Evolutionary conservation across 1,284 basidiomycete genomes (phyloP).

Genomic region (Chondrostereum purpureum): DNA sequence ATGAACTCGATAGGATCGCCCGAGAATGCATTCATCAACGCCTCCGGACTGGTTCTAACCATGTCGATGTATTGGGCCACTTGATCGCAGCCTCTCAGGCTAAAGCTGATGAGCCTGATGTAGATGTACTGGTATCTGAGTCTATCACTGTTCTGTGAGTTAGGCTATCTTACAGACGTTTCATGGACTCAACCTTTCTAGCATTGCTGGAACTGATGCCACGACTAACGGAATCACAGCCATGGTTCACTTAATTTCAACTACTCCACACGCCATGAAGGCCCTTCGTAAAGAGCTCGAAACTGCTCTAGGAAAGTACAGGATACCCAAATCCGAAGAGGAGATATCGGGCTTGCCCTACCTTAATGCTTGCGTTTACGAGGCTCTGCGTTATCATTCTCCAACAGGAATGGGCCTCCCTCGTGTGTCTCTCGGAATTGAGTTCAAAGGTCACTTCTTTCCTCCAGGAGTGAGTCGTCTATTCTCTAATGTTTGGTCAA

Average conservation of each 20-base stretch:
- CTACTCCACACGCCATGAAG: not conserved
- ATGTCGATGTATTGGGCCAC: conserved; percentile 16
- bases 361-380: not conserved
- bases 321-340: not conserved
- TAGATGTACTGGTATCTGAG: conserved; percentile 6
- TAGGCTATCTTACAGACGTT: not conserved
- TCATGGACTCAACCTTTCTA: not conserved
- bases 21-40: conserved; percentile 16
- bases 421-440: conserved; percentile 2
- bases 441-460: not conserved
- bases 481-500: not conserved
- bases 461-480: not conserved
- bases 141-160: conserved; percentile 31
- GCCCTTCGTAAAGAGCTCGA: conserved; percentile 5
- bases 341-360: not conserved
- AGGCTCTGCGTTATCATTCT: conserved; percentile 5
- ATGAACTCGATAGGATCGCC: conserved; percentile 12
- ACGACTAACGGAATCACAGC: conserved; percentile 5
- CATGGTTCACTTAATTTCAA: conserved; percentile 3
- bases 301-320: conserved; percentile 1
- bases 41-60: conserved; percentile 5
- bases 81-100: conserved; percentile 12
- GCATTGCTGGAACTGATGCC: conserved; percentile 7
- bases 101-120: not conserved
- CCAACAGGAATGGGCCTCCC: conserved; percentile 7